Evolutionary conservation across 2,329 filamentous ascomycete species (phyloP), one percentile per base, ranked within the genome.

Genomic region (Nigrospora sphaerica): DNA sequence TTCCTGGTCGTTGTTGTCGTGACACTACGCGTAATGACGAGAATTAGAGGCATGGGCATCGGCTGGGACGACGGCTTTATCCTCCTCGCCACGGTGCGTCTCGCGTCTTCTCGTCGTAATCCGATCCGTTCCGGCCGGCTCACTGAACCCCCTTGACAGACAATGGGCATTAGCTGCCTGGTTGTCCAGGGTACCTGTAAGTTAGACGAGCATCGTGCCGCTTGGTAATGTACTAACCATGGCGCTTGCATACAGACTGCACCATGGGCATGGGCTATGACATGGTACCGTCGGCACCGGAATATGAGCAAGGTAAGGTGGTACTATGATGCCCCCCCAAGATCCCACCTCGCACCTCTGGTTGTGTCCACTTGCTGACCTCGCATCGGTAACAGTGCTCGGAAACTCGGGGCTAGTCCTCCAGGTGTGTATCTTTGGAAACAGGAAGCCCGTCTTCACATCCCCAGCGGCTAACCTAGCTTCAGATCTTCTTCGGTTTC

Each of bases 181-280:
- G 40, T 17, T 11, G 11, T 42, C 18, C 40, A 42, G 34, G 40
- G 40, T 19, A 19, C 34, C 32, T 42, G 40, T 42, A 34, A 34
- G 32, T 42, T 10, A 6, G 23, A 28, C 23, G 23, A 28, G 23
- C 23, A 28, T 28, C 7, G 23, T 5, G 23, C 23, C 7, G 23
- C 23, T 6, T 28, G 23, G 23, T 28, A 10, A 10, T 5, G 7
- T 28, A 28, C 23, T 28, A 28, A 28, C 23, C 23, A 10, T 28
- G 7, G 23, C 23, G 23, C 9, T 17, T 33, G 12, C 32, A 32
- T 6, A 38, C 48, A 46, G 51, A 53, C 3, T 49, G 52, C 37
- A 48, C 45, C 12, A 47, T 50, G 12, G 51, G 53, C 12, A 52
- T 55, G 17, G 53, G 53, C 11, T 48, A 54, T 16, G 43, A 55